A percentile compares a stretch with the other conserved stretches of the same genome.
Conservation (phyloP, 2,329 filamentous ascomycete genomes). For the Fusarium neocosmosporiellum region DNA sequence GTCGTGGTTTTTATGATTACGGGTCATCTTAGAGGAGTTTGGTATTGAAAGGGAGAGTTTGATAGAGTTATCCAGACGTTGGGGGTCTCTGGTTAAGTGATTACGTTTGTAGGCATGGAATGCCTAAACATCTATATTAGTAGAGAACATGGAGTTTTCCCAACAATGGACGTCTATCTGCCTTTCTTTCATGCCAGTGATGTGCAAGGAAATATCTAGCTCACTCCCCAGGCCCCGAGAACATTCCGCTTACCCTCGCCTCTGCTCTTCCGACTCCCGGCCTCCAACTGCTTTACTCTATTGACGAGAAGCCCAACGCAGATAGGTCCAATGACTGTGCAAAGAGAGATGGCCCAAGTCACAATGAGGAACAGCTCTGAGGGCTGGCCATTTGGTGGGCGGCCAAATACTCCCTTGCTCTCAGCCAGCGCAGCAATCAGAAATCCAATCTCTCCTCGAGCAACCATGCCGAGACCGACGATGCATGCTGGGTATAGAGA, state of each 20-base stretch:
- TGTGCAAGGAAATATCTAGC: not conserved
- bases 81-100: not conserved
- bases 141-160: not conserved
- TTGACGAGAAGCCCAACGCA: conserved; percentile 59
- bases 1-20: conserved; percentile 45
- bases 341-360: conserved; percentile 66
- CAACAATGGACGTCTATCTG: not conserved
- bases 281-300: conserved; percentile 50
- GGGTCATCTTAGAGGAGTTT: not conserved
- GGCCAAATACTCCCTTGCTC: conserved; percentile 56
- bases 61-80: not conserved
- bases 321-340: conserved; percentile 64
- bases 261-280: conserved; percentile 7
- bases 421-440: conserved; percentile 78
- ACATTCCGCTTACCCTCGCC: conserved; percentile 26
- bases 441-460: conserved; percentile 84
- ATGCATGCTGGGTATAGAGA: conserved; percentile 77
- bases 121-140: not conserved
- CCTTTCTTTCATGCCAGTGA: not conserved
- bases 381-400: conserved; percentile 3
- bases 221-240: conserved; percentile 39
- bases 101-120: not conserved
- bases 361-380: conserved; percentile 64
- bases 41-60: not conserved
- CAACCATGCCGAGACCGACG: conserved; percentile 75